Evolutionary conservation across 169 alveolate genomes (phyloP).

Genomic region (Eimeria tenella): DNA sequence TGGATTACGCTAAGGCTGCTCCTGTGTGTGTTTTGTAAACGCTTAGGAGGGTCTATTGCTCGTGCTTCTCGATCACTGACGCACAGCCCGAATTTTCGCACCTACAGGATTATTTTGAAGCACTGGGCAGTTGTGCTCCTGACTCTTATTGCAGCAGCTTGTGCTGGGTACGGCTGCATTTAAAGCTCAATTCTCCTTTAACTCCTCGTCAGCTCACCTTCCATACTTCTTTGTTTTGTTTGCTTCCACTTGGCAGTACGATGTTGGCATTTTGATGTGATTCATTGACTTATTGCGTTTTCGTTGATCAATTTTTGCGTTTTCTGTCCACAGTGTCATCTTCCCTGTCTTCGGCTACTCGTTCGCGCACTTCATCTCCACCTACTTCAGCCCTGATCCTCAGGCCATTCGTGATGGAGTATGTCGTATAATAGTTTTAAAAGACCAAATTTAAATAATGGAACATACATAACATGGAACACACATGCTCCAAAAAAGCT

Average conservation of each 20-base stretch:
- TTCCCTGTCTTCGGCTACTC: conserved; percentile 57
- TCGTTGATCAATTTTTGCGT: background rate
- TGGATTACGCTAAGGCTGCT: too few species aligned
- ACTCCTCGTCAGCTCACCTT: too few species aligned
- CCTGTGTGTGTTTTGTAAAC: background rate
- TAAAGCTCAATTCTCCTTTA: too few species aligned
- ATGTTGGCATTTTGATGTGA: too few species aligned
- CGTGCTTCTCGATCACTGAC: background rate
- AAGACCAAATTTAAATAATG: background rate
- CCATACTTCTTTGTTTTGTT: too few species aligned
- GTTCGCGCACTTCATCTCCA: conserved; percentile 47
- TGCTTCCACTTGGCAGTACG: too few species aligned
- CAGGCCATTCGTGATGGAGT: conserved; percentile 48
- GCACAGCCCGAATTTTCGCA: conserved; percentile 1
- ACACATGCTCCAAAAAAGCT: background rate
- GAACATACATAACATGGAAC: background rate
- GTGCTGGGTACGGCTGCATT: conserved; percentile 1
- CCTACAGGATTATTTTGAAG: conserved; percentile 4
- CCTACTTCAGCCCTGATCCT: conserved; percentile 68
- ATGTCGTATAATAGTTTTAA: background rate
- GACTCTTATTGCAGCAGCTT: conserved; percentile 32
- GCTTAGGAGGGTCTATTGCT: conserved; percentile 19
- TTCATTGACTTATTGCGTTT: background rate
- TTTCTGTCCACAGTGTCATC: background rate
- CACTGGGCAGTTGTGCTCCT: conserved; percentile 24